Evolutionary conservation across 2,329 filamentous ascomycete species (phyloP).

Genomic region (Fusarium sp.): DNA sequence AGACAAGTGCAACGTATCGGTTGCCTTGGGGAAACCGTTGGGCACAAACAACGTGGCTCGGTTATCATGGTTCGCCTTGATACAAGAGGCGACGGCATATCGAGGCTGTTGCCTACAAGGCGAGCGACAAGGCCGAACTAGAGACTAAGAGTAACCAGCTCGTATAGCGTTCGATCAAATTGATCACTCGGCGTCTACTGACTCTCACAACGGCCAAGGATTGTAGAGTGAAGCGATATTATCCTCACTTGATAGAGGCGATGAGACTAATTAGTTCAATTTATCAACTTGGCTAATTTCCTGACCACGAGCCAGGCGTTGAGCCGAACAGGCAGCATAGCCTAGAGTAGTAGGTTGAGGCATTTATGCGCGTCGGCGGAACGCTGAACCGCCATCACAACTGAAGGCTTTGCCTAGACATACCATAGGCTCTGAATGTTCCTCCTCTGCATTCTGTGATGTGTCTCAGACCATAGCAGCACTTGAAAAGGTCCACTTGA

Average conservation of each 20-base stretch:
- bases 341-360: not conserved
- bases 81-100: not conserved
- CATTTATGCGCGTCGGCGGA: not conserved
- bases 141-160: not conserved
- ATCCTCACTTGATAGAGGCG: not conserved
- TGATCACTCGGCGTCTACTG: not conserved
- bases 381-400: not conserved
- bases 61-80: not conserved
- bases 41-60: not conserved
- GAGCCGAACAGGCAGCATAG: not conserved
- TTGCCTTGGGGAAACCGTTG: not conserved
- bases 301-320: not conserved
- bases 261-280: not conserved
- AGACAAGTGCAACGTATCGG: not conserved
- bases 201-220: not conserved
- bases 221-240: not conserved
- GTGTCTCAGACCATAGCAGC: not conserved
- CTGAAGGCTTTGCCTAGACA: not conserved
- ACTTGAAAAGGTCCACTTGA: not conserved
- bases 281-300: not conserved
- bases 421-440: not conserved
- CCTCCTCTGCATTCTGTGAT: not conserved
- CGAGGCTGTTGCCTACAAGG: not conserved
- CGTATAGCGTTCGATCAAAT: not conserved
- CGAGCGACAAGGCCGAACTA: not conserved